Base-by-base conservation (phyloP, 306 rosid genomes). In the Casuarina equisetifolia region DNA sequence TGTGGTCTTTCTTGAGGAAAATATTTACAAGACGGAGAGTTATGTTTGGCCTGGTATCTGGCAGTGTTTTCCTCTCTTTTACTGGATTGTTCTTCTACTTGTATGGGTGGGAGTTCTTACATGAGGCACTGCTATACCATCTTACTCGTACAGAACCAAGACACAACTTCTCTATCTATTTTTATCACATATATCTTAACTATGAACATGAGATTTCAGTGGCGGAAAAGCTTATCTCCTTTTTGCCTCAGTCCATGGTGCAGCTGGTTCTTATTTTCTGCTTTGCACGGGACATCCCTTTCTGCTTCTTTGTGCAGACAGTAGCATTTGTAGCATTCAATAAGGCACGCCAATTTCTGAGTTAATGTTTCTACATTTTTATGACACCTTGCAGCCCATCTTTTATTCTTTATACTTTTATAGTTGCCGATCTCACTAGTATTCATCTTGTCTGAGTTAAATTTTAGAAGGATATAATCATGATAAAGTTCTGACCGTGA, bases 121-220 rank as follows among this genome's bases (percentile, higher is more conserved):
- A 86, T 2, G 97, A 95, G 84, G 96, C 97, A 0, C 78, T 95
- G 78, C 84, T 95, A 40, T 94, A 92, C 84, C 97, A 94, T 85
- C 97, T 90, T 72, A 92, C 98, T 54, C 90, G 92, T 11, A 88
- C 97, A 6, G 97, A 94, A 81, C 97, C 97, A 72, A 90, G 98
- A 83, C 98, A 94, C 79, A 91, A 95, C 76, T 95, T 92, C 78
- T 92, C 98, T 59, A 82, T 92, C 55, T 95, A 91, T 80, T 95
- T 92, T 76, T 89, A 88, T 76, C 97, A 92, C 85, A 91, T 92
- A 85, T 91, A 95, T 85, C 98, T 95, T 54, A 95, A 88, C 63
- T 88, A 85, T 50, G 91, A 93, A 40, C 76, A 67, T 40, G 80
- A 87, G 15, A 86, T 90, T 58, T 84, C 90, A 5, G 78, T 81